Percentiles rank a stretch among this genome's conserved stretches.
phyloP scores from a whole-genome alignment of 1,284 basidiomycete genomes.

The Cryptococcus jaspeensis region DNA sequence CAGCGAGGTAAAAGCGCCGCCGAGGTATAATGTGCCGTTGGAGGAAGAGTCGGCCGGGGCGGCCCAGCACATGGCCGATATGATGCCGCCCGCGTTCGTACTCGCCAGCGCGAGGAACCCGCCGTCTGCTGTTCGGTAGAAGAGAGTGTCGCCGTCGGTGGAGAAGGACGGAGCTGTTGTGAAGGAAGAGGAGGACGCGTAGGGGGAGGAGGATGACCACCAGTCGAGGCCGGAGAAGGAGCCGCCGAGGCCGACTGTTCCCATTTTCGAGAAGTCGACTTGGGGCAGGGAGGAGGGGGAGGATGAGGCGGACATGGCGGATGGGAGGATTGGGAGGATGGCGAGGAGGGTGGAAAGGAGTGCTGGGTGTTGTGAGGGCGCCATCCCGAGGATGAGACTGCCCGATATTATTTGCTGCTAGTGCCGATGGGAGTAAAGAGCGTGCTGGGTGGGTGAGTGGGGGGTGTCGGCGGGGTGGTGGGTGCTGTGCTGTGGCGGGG shows the following conservation, averaged over 20 bases:
- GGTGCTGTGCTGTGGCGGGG: too few species aligned
- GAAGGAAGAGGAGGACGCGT: constrained; percentile 27
- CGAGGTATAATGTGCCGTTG: constrained; percentile 43
- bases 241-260: constrained; percentile 79
- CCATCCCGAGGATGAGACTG: too few species aligned
- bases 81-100: constrained; percentile 43
- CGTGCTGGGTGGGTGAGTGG: too few species aligned
- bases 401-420: too few species aligned
- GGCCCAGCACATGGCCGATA: constrained; percentile 43
- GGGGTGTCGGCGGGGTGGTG: too few species aligned
- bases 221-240: constrained; percentile 77
- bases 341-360: constrained; percentile 7
- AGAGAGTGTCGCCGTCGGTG: constrained; percentile 38
- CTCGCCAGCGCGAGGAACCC: constrained; percentile 28
- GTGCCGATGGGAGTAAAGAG: too few species aligned
- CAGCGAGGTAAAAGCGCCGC: constrained; percentile 43
- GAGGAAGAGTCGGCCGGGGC: constrained; percentile 18
- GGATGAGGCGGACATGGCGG: constrained; percentile 28
- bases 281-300: constrained; percentile 66
- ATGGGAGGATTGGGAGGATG: constrained; percentile 20
- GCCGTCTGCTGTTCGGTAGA: constrained; percentile 27
- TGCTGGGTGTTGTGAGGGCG: background rate
- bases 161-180: constrained; percentile 27
- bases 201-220: constrained; percentile 40
- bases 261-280: constrained; percentile 88